Evolutionary conservation across 208 protist species (phyloP).

Genomic region (Leishmania guyanensis): DNA sequence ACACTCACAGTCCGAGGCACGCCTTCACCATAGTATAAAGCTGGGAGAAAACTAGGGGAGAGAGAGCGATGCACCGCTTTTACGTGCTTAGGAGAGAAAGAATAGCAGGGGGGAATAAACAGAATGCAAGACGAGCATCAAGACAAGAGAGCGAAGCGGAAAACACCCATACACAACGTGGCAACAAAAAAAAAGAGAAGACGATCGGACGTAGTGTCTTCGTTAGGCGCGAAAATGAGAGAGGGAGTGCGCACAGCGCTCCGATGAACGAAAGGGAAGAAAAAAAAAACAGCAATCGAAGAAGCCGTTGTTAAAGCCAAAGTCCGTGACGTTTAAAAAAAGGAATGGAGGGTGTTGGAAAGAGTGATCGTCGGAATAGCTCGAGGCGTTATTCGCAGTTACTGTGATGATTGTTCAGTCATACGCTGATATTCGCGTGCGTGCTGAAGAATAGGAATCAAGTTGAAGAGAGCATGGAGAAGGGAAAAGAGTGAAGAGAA

Average conservation of each 20-base stretch:
- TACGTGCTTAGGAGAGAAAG: neutral
- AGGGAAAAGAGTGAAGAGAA: neutral
- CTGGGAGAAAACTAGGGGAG: neutral
- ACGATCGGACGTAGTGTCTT: too few species aligned
- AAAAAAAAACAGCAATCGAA: neutral
- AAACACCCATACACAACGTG: neutral
- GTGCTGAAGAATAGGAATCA: neutral
- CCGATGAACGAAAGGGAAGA: neutral
- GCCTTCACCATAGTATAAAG: neutral
- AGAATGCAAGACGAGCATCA: slow-evolving; percentile 5
- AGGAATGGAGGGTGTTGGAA: neutral
- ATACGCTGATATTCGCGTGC: neutral
- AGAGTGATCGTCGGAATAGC: neutral
- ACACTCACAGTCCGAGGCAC: too few species aligned
- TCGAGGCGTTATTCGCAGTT: neutral
- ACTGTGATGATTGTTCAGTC: neutral
- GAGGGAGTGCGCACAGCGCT: neutral
- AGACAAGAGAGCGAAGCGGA: neutral
- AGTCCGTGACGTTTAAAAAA: neutral
- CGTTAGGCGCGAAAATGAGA: neutral
- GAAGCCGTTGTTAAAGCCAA: neutral
- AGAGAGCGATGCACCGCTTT: too few species aligned
- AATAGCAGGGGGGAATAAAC: neutral
- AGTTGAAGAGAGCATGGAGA: neutral
- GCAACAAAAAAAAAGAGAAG: too few species aligned